Base-by-base conservation (phyloP, 108 stramenopile genomes). In the Pinguiococcus pyrenoidosus region DNA sequence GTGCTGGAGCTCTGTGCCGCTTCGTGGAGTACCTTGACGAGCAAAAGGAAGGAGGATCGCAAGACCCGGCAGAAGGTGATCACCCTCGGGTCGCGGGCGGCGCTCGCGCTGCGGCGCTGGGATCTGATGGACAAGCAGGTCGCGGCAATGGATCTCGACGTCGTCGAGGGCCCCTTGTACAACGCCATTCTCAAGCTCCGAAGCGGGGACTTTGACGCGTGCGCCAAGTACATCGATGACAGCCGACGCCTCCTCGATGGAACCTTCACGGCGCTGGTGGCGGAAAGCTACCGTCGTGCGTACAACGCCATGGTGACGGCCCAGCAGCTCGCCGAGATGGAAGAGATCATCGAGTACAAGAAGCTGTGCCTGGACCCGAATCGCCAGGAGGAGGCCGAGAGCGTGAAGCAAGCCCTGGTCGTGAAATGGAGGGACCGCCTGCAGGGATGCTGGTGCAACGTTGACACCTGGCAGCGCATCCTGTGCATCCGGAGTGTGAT, bases 91-190 rank as follows among this genome's bases (percentile, higher is more conserved):
- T 82, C 87, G 10, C 78, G 84, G 51, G 83, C 87, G 17, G 82
- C 87, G 3, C 92, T 90, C 90, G 66, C 84, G 51, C 69, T 92
- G 36, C 85, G 87, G 5, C 58, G 72, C 32, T 96, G 94, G 94
- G 71, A 83, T 55, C 75, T 78, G 44, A 81, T 99, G 20, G 84
- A 91, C 43, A 73, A 71, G 43, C n/a, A n/a, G n/a, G n/a, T n/a
- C n/a, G n/a, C n/a, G n/a, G n/a, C n/a, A n/a, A 30, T 68, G 24
- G 66, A 60, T 3, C 39, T 55, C 24, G 37, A 64, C 10, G 55
- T 56, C 34, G 68, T 83, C 44, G 89, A 93, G 51, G 87, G 85
- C 4, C 68, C 82, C n/a, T 93, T 93, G 59, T 84, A 79, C 52
- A 75, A 83, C 23, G 87, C 93, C 6, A 84, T 98, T 12, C 66